Base-by-base conservation (phyloP, 73 alveolate genomes). In the Paramecium caudatum region DNA sequence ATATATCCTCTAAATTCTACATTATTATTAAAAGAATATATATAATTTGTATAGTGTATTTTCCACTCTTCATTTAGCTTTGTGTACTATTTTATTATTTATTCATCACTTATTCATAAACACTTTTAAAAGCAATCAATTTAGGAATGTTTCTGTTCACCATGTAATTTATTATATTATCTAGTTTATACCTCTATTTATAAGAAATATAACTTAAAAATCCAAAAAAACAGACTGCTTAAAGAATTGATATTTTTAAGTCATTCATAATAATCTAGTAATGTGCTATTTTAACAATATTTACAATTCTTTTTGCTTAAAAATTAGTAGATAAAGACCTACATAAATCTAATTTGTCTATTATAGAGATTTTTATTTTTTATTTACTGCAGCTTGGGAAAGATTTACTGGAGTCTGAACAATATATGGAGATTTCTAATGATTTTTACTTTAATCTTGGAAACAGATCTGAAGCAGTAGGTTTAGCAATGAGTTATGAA, bases 401-500 rank as follows among this genome's bases (percentile, higher is more conserved):
- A 9, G 88, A 74, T 45, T 43, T 74, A 1, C 21, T 74, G 30
- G 68, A 37, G 19, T 41, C 69, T 45, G 47, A 43, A 10, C 25
- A 74, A 41, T 74, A 74, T 41, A 27, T 21, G 0, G 55, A 74
- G 23, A 45, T 74, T n/a, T 27, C 68, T 3, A 37, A 41, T 4
- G 69, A 74, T 27, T 74, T 41, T 45, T 41, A 37, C 43, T 30
- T 41, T 45, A 37, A 19, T 39, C 62, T 74, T 16, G 65, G 43
- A 4, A 45, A 37, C 5, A 74, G 88, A 45, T 30, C 88, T 13
- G 68, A 74, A 23, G 39, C 47, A 17, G 68, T 74, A 0, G 88
- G 88, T 15, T 41, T 74, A 23, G 62, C 88, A 2, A 74, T 74
- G 88, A 74, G 88, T 74, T 74, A 36, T 43, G 88, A 74, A 74